Evolutionary conservation across 2,329 filamentous ascomycete genomes (phyloP).

Genomic region (Chaetomiaceae sp.): DNA sequence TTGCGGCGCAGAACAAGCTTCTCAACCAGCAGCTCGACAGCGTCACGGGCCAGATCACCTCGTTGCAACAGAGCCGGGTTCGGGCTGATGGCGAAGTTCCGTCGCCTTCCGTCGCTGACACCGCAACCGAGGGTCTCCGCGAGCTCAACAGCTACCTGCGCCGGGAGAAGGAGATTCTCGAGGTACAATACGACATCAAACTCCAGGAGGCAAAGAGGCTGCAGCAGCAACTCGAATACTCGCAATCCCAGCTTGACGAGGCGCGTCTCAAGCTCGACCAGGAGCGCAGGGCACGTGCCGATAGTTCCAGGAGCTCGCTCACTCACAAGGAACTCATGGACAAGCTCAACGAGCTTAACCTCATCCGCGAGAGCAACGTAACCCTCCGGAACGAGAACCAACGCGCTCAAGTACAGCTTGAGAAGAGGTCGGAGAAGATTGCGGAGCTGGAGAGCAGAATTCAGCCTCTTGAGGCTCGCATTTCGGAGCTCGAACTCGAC

Average conservation of each 20-base stretch:
- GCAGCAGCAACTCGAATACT: conserved; percentile 84
- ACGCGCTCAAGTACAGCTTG: conserved; percentile 70
- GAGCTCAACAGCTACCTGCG: conserved; percentile 89
- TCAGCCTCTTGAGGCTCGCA: conserved; percentile 74
- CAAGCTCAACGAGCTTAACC: conserved; percentile 90
- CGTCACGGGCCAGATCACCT: conserved; percentile 72
- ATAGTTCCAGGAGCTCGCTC: conserved; percentile 67
- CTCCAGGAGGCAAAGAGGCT: conserved; percentile 82
- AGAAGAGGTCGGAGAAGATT: conserved; percentile 69
- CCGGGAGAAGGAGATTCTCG: conserved; percentile 94
- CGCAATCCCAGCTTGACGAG: conserved; percentile 84
- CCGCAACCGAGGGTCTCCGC: conserved; percentile 70
- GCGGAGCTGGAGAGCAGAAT: conserved; percentile 71
- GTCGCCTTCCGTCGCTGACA: conserved; percentile 48
- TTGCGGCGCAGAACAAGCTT: conserved; percentile 83
- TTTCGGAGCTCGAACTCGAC: conserved; percentile 78
- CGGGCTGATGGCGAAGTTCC: conserved; percentile 47
- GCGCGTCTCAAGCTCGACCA: conserved; percentile 84
- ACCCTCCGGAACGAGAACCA: conserved; percentile 83
- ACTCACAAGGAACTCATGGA: conserved; percentile 89
- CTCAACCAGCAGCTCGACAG: conserved; percentile 85
- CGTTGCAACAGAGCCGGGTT: conserved; percentile 71
- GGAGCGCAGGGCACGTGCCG: conserved; percentile 72
- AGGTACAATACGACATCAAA: conserved; percentile 91
- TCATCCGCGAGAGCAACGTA: conserved; percentile 91